Evolutionary conservation across 306 rosid species (phyloP).

Genomic region (Prunus campanulata): DNA sequence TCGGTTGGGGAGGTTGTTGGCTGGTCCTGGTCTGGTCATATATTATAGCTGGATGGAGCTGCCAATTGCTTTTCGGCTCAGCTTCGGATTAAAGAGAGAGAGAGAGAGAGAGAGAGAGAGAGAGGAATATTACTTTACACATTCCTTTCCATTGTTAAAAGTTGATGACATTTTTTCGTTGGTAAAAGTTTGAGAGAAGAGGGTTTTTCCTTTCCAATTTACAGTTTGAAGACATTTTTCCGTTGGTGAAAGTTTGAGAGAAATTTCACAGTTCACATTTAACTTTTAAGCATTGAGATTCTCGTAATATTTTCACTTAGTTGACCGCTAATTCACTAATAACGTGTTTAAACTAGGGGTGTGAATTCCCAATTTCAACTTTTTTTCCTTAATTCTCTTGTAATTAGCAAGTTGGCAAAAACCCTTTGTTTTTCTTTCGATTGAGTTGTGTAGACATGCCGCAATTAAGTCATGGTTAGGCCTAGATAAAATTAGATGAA

Average conservation of each 20-base stretch:
- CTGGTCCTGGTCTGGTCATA: background rate
- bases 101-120: too few species aligned
- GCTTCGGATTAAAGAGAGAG: background rate
- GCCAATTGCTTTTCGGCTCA: constrained; percentile 14
- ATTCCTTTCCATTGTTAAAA: background rate
- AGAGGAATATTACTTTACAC: background rate
- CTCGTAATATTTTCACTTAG: background rate
- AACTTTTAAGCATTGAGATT: background rate
- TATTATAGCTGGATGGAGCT: background rate
- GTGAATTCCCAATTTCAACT: too few species aligned
- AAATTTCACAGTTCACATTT: background rate
- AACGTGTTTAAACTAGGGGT: too few species aligned
- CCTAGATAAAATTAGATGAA: too few species aligned
- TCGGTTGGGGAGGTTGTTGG: background rate
- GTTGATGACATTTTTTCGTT: background rate
- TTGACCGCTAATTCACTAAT: background rate
- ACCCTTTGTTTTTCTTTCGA: too few species aligned
- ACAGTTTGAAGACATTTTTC: background rate
- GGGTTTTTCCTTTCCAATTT: too few species aligned
- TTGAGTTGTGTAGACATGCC: too few species aligned
- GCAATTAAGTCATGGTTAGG: too few species aligned
- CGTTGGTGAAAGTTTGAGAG: background rate
- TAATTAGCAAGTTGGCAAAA: too few species aligned
- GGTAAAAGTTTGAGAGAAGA: background rate
- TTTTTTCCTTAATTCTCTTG: too few species aligned